These are phyloP conservation scores for Thecaphora frezii DNA, from an alignment of 1,284 basidiomycete species.

Conservation along the genomic window DNA sequence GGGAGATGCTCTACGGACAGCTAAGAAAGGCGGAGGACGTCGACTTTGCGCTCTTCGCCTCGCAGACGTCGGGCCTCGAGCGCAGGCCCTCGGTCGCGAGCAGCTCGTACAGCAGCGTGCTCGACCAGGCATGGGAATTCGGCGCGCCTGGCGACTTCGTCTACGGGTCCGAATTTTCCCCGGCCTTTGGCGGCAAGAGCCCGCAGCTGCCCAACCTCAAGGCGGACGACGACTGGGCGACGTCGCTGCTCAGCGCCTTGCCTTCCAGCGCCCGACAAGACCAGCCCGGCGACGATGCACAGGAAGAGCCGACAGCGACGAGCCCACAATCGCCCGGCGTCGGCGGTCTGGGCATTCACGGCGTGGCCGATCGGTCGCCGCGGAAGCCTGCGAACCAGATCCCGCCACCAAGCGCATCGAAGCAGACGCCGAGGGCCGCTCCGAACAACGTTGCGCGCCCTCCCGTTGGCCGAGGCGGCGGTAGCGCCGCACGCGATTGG, in stretches of 20 bases:
- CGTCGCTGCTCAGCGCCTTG: slow-evolving; percentile 27
- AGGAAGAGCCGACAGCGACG: too few species aligned
- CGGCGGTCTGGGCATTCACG: background rate
- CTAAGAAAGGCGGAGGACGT: slow-evolving; percentile 19
- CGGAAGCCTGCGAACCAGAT: background rate
- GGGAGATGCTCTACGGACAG: slow-evolving; percentile 15
- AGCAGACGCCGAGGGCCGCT: too few species aligned
- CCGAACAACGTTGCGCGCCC: too few species aligned
- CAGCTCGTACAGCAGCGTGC: slow-evolving; percentile 43
- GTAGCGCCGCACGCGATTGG: background rate
- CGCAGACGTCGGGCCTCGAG: slow-evolving; percentile 2
- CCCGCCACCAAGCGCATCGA: too few species aligned
- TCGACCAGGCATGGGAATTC: slow-evolving; percentile 35
- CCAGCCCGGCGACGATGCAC: background rate
- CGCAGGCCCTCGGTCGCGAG: slow-evolving; percentile 29
- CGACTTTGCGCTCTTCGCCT: slow-evolving; percentile 2
- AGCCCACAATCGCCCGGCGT: background rate
- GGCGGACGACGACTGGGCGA: slow-evolving; percentile 36
- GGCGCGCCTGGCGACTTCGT: slow-evolving; percentile 9
- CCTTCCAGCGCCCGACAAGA: slow-evolving; percentile 11
- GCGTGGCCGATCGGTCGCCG: background rate
- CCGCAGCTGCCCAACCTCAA: slow-evolving; percentile 36
- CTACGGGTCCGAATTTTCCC: background rate
- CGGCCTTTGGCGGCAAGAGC: slow-evolving; percentile 22
- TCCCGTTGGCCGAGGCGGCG: too few species aligned